A percentile compares a stretch with the other conserved stretches of the same genome.
phyloP scores from a whole-genome alignment of 139 green algal species.

The Chlorella sp. region DNA sequence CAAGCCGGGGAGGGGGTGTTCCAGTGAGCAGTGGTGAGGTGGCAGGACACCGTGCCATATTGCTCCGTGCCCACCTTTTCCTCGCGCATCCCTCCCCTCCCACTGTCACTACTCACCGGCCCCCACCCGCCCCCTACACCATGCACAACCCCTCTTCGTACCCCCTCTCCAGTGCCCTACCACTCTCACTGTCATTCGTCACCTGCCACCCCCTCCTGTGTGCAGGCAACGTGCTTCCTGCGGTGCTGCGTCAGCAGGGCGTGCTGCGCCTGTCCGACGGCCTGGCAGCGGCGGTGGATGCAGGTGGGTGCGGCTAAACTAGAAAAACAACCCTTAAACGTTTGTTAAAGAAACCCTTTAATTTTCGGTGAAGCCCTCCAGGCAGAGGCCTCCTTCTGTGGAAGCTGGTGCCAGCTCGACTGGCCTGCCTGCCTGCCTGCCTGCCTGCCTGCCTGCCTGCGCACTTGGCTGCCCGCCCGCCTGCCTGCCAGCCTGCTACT shows the following conservation, averaged over 20 bases:
- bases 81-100: too few species aligned
- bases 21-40: too few species aligned
- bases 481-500: too few species aligned
- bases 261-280: slow-evolving; percentile 34
- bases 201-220: not conserved
- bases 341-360: too few species aligned
- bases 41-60: too few species aligned
- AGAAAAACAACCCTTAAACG: too few species aligned
- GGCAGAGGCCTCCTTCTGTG: not conserved
- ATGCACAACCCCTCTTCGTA: not conserved
- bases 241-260: slow-evolving; percentile 37
- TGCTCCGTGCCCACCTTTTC: too few species aligned
- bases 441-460: not conserved
- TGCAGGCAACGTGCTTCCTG: slow-evolving; percentile 33
- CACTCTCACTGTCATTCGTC: not conserved
- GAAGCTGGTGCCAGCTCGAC: too few species aligned
- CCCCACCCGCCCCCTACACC: not conserved
- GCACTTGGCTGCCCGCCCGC: not conserved
- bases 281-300: slow-evolving; percentile 23
- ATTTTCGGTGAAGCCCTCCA: not conserved
- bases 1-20: too few species aligned
- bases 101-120: too few species aligned
- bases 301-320: not conserved
- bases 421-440: not conserved
- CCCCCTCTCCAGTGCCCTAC: not conserved